These are phyloP conservation scores for Colletotrichum australisinense DNA, from an alignment of 2,329 filamentous ascomycete species.

Conservation along the genomic window DNA sequence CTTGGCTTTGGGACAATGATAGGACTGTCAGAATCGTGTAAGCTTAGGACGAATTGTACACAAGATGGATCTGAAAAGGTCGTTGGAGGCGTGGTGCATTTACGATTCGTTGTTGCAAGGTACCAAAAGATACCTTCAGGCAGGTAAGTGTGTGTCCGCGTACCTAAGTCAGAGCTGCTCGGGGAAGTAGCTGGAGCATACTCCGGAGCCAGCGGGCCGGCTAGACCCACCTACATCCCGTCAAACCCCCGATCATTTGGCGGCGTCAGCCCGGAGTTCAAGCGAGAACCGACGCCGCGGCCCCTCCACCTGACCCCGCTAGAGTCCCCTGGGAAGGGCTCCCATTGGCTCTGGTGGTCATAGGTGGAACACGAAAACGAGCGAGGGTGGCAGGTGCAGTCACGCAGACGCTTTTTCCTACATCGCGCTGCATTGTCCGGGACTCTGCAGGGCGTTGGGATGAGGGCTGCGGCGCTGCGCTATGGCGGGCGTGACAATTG, in stretches of 20 bases:
- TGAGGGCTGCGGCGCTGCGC: not conserved
- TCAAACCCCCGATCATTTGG: constrained; percentile 17
- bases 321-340: not conserved
- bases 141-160: not conserved
- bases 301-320: not conserved
- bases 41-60: too few species aligned
- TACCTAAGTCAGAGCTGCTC: not conserved
- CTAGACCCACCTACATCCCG: not conserved
- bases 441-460: constrained; percentile 5
- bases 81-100: not conserved
- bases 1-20: not conserved
- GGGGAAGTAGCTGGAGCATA: not conserved
- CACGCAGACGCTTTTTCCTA: constrained; percentile 9
- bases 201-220: not conserved
- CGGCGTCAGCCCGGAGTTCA: constrained; percentile 32
- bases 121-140: too few species aligned
- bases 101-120: too few species aligned
- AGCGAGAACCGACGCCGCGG: constrained; percentile 22
- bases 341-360: constrained; percentile 4
- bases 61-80: not conserved
- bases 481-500: not conserved
- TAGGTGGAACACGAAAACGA: constrained; percentile 25
- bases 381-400: constrained; percentile 22
- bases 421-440: constrained; percentile 1
- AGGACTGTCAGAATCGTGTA: not conserved